Evolutionary conservation across 139 green algal species (phyloP), one percentile per base, ranked within the genome.

Genomic region (Chlamydomonas sp.): DNA sequence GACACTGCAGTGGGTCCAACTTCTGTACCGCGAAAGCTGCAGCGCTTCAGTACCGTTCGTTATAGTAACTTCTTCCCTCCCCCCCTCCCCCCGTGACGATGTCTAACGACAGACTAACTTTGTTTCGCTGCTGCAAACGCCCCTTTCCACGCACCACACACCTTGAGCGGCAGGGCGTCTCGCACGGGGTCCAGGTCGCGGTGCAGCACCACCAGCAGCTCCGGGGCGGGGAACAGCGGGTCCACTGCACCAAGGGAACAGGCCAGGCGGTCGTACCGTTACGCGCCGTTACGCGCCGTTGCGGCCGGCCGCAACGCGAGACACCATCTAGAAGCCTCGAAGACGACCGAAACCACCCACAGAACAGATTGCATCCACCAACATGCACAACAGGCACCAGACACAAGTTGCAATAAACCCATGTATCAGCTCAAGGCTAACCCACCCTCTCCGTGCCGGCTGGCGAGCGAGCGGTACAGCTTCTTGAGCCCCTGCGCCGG

Each of bases 191-290:
- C 87, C 61, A 96, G 80, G 72, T 87, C 90, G 0, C 83, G 73
- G 83, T 96, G 94, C 81, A 97, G 88, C 63, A 77, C 79, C 78
- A 95, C 86, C 69, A 97, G 91, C 79, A 97, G 90, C 90, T 97
- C 93, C 15, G 85, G 58, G 1, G 95, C 89, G 2, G 83, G 76
- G 82, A 97, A 92, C 63, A 95, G 87, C 5, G 91, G 73, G 57
- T 91, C 88, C n/a, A 87, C 78, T 87, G 81, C 76, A 63, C 31
- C 57, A 15, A 10, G 62, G 63, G 10, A 58, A 61, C 2, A 77
- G 7, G 12, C 4, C 1, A 31, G 62, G 20, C 1, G 84, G 62
- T 67, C 18, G 15, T 8, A 61, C 4, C 61, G 18, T 9, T 0
- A 75, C 14, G 78, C 9, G 20, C 20, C 4, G 31, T 49, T 49